Base-by-base conservation (phyloP, 208 protist species). In the Leishmania gerbilli region DNA sequence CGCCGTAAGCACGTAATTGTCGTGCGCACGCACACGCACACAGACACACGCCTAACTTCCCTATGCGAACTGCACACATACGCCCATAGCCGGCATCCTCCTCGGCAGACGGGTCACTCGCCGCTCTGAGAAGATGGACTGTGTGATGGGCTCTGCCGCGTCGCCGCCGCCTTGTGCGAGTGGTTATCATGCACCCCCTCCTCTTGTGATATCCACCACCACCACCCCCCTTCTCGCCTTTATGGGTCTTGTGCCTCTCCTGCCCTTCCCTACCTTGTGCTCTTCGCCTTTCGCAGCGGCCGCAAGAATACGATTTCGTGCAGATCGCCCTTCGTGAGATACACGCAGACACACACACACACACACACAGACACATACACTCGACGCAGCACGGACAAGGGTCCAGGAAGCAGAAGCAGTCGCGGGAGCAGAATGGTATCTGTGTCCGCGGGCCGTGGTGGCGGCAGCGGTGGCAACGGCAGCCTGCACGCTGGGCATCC, bases 401-500 rank as follows among this genome's bases (percentile, higher is more conserved):
- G 24, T 24, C 24, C 4, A 62, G 56, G 24, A n/a, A 62, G 56
- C 24, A 31, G 27, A 62, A 62, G 6, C 24, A 60, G 24, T 9
- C 17, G 40, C 0, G 19, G 19, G 17, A 71, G n/a, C 13, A 71
- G 19, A 49, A 45, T 71, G 65, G 65, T 47, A 27, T 71, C 65
- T n/a, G 19, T 71, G 65, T 71, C 65, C 27, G 17, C 31, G 4
- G 49, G 27, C 7, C 37, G 31, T 15, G 11, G 47, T 56, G 27
- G 21, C 40, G 47, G 27, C 47, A 56, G 45, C 71, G n/a, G 21
- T 21, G 71, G 71, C 47, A n/a, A 1, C 47, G 49, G 27, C 47
- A 27, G 40, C 24, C 42, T 58, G 56, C 81, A 71, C 67, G 53
- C 75, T 15, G 71, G 71, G 21, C 81, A 81, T 74, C 76, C 81